A percentile compares a stretch with the other conserved stretches of the same genome.
Conservation (phyloP, 2,329 filamentous ascomycete species). For the Annulohypoxylon truncatum region DNA sequence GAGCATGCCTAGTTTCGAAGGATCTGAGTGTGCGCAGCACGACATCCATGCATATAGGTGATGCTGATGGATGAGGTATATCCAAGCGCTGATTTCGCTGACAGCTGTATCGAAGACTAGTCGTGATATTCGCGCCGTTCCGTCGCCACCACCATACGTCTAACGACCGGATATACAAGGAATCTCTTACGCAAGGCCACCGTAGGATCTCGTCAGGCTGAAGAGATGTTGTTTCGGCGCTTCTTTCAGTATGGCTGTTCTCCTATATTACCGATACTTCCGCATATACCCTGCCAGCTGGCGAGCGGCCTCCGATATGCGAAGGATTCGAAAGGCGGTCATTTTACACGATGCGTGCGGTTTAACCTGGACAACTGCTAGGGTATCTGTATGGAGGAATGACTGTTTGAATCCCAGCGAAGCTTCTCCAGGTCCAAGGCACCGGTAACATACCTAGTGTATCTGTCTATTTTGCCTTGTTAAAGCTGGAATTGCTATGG, state of each 20-base stretch:
- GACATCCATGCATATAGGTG: constrained; percentile 34
- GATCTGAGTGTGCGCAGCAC: constrained; percentile 28
- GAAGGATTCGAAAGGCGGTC: constrained; percentile 20
- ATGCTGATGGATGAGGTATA: constrained; percentile 33
- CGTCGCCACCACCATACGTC: not conserved
- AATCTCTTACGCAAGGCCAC: constrained; percentile 1
- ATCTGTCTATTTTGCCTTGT: not conserved
- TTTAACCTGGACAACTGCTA: constrained; percentile 1
- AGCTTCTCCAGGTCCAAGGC: constrained; percentile 28
- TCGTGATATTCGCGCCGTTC: constrained; percentile 5
- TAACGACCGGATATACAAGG: constrained; percentile 6
- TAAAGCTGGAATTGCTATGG: constrained; percentile 19
- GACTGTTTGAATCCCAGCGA: constrained; percentile 12
- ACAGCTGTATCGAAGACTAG: constrained; percentile 4
- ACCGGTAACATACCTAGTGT: constrained; percentile 27
- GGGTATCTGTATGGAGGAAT: constrained; percentile 2
- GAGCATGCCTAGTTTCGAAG: constrained; percentile 23
- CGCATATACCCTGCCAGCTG: not conserved
- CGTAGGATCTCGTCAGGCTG: constrained; percentile 11
- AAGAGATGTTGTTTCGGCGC: constrained; percentile 4
- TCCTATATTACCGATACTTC: constrained; percentile 4
- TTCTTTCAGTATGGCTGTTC: constrained; percentile 5
- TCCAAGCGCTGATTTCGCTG: constrained; percentile 24
- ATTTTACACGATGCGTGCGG: constrained; percentile 11
- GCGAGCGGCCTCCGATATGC: not conserved